Evolutionary conservation across 2,329 filamentous ascomycete genomes (phyloP), one percentile per base, ranked within the genome.

Genomic region (Plenodomus tracheiphilus): DNA sequence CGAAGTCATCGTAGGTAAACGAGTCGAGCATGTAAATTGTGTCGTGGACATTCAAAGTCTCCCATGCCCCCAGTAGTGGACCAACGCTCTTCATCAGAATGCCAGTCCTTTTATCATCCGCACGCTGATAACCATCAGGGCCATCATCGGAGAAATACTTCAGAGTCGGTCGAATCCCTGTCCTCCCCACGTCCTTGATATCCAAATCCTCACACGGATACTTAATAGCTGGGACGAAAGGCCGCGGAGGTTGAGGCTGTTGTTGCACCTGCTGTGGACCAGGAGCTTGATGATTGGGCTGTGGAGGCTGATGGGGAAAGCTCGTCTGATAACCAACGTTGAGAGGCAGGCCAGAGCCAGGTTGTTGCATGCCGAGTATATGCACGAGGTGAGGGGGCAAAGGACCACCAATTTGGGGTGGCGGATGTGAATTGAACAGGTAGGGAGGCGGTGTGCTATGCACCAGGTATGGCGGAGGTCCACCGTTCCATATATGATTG

Each of bases 21-120:
- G 93, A 97, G 71, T 99, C 94, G 20, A 99, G 80, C 65, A 90
- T 85, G 67, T 96, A 96, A 16, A 97, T 87, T 65, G 96, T 91
- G 66, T 91, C 96, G 68, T 97, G 97, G n/a, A 99, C 93, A 64
- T 97, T 99, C 28, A 99, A 80, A 0, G 92, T 97, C 62, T 97
- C 91, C 94, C 94, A 99, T 0, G 89, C 90, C 73, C 97, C 93
- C 19, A 99, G 75, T 15, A 97, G 77, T 2, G 85, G 81, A 0
- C 92, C 91, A n/a, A 97, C 84, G 3, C 91, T 93, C 61, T 88
- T 85, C 84, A 93, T 94, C 17, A 86, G 76, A 45, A 97, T 85
- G 34, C 85, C 83, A 37, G 65, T 69, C 46, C 72, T 68, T 20
- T 65, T 56, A 25, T 76, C 69, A 4, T 66, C 57, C 30, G 74